Conservation (phyloP, 257 asterid species). For the Cynanchum wilfordii region DNA sequence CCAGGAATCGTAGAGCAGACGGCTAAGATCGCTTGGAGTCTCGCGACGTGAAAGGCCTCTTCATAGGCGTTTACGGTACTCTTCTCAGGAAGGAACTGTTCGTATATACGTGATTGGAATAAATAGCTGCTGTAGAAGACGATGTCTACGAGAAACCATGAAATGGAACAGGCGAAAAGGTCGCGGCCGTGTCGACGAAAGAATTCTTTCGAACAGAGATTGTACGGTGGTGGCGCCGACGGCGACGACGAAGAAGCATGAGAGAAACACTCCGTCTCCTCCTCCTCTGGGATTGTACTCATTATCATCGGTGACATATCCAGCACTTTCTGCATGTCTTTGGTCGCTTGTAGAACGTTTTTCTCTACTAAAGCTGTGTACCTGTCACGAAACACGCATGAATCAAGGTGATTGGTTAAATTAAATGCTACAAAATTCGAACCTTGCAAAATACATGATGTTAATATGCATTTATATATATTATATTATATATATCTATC, state of each 20-base stretch:
- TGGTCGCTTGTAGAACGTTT: conserved; percentile 41
- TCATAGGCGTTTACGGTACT: conserved; percentile 24
- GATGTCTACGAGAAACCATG: conserved; percentile 48
- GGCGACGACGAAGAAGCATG: not conserved
- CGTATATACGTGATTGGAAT: conserved; percentile 39
- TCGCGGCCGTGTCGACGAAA: conserved; percentile 45
- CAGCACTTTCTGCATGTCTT: conserved; percentile 43
- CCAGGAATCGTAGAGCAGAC: conserved; percentile 54
- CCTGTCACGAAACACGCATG: conserved; percentile 9
- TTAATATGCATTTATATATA: too few species aligned
- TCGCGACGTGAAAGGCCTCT: conserved; percentile 40
- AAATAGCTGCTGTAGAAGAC: conserved; percentile 54
- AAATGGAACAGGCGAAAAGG: conserved; percentile 41
- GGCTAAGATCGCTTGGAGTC: conserved; percentile 48
- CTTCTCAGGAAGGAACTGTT: conserved; percentile 4
- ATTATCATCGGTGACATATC: conserved; percentile 16
- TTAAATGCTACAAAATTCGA: too few species aligned
- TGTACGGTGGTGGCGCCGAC: conserved; percentile 18
- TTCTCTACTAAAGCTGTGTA: conserved; percentile 53
- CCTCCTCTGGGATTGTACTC: conserved; percentile 31
- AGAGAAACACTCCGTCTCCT: not conserved
- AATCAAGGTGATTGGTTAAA: not conserved
- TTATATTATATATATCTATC: too few species aligned
- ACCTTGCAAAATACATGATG: too few species aligned
- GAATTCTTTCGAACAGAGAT: conserved; percentile 38